phyloP scores from a whole-genome alignment of 1,139 yeast genomes.

The Meyerozyma athensensis region DNA sequence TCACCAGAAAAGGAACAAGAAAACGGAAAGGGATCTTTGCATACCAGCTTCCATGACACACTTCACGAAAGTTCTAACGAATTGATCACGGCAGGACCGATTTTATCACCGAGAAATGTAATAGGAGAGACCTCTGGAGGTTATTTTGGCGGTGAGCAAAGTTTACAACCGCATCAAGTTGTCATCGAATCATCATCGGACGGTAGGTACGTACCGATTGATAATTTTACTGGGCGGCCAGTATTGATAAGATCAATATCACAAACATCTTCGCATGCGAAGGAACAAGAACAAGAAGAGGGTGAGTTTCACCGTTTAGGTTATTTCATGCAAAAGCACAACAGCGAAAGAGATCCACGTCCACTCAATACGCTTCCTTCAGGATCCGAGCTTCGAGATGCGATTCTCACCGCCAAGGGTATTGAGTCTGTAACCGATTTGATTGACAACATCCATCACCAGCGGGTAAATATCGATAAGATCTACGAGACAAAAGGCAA shows the following conservation, averaged over 20 bases:
- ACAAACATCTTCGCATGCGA: conserved; percentile 63
- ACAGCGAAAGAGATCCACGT: conserved; percentile 26
- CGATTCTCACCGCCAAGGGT: conserved; percentile 74
- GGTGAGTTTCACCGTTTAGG: conserved; percentile 90
- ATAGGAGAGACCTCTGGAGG: conserved; percentile 16
- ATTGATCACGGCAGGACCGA: conserved; percentile 51
- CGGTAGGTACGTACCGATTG: conserved; percentile 55
- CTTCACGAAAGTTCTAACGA: conserved; percentile 50
- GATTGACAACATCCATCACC: conserved; percentile 58
- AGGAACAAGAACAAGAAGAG: conserved; percentile 81
- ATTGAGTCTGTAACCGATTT: conserved; percentile 66
- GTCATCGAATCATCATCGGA: conserved; percentile 55
- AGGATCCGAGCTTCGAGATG: conserved; percentile 72
- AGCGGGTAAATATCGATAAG: conserved; percentile 49
- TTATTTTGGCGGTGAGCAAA: conserved; percentile 23
- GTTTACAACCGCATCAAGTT: conserved; percentile 61
- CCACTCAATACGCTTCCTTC: conserved; percentile 53
- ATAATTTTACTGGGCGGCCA: conserved; percentile 67
- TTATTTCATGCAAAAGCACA: conserved; percentile 60
- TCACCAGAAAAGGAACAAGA: conserved; percentile 5
- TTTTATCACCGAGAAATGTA: conserved; percentile 39
- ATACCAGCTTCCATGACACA: conserved; percentile 18
- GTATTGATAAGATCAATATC: conserved; percentile 60
- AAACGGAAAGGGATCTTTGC: conserved; percentile 10
- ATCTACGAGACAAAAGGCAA: conserved; percentile 34